Evolutionary conservation across 169 alveolate species (phyloP).

Genomic region (Eimeria tenella): DNA sequence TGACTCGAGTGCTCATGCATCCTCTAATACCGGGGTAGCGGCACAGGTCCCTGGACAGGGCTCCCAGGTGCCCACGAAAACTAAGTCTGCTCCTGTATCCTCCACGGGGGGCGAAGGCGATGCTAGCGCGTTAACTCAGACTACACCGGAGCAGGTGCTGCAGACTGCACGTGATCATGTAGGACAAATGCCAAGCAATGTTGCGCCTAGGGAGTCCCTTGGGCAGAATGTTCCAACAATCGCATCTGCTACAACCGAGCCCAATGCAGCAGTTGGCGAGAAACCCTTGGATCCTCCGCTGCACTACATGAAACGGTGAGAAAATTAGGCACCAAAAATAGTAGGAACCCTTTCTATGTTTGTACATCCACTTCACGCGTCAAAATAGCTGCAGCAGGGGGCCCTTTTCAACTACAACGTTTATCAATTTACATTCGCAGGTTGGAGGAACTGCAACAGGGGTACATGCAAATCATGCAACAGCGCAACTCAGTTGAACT

Average conservation of each 20-base stretch:
- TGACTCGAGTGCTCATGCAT: slow-evolving; percentile 4
- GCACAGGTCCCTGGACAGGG: neutral
- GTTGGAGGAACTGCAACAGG: slow-evolving; percentile 76
- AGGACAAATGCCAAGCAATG: neutral
- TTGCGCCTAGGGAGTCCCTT: neutral
- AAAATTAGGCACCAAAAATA: neutral
- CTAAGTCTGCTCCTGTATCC: neutral
- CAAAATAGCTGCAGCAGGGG: neutral
- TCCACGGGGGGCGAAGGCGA: neutral
- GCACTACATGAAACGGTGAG: slow-evolving; percentile 70
- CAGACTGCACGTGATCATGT: neutral
- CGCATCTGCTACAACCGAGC: neutral
- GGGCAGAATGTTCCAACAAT: neutral
- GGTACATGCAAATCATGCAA: slow-evolving; percentile 62
- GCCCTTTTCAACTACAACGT: neutral
- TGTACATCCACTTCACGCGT: neutral
- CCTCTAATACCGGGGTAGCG: slow-evolving; percentile 17
- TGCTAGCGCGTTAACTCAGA: slow-evolving; percentile 1
- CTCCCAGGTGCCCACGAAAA: neutral
- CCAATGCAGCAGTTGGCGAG: neutral
- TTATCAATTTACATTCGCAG: neutral
- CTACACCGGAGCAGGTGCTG: neutral
- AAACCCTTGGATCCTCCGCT: slow-evolving; percentile 48
- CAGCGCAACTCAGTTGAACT: slow-evolving; percentile 74
- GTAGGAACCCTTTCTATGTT: neutral